Base-by-base conservation (phyloP, 306 rosid genomes). In the Benincasa hispida region DNA sequence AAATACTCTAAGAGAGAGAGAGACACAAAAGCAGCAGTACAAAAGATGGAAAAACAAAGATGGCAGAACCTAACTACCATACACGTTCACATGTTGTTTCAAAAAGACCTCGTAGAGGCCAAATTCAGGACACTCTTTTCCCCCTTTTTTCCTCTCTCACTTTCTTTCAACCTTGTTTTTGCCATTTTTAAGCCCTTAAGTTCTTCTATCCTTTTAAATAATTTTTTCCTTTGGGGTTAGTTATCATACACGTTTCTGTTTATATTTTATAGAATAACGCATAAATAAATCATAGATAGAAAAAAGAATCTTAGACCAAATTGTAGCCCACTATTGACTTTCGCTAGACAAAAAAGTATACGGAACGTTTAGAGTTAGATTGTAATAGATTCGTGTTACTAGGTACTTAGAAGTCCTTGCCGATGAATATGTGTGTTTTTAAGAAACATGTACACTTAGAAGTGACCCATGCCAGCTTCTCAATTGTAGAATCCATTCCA, bases 1-100 rank as follows among this genome's bases (percentile, higher is more conserved):
- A n/a, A n/a, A n/a, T n/a, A n/a, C n/a, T n/a, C n/a, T n/a, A n/a
- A n/a, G n/a, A n/a, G n/a, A n/a, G n/a, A n/a, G n/a, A n/a, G 34
- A 57, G 22, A 69, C 75, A 69, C 58, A 70, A 47, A 70, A 70
- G 76, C 58, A 70, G 56, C 57, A 47, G 58, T 70, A 70, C 76
- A 70, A 70, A 70, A 70, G 58, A 70, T 74, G 45, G 45, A 22
- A 74, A 50, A 74, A 53, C 45, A 74, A 74, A 54, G 63, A 74
- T 74, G 77, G 77, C 77, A 74, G 63, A 47, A 70, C 48, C 28
- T 53, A 74, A 74, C 77, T 74, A 54, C 63, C 77, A 74, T 74
- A 54, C 77, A 74, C 56, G 77, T 54, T 74, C 77, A 74, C 62
- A 50, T 74, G 77, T 74, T 50, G 47, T 54, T 54, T 74, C 62